phyloP scores from a whole-genome alignment of 768 basidiomycete species.

The Boletus rubropictus region DNA sequence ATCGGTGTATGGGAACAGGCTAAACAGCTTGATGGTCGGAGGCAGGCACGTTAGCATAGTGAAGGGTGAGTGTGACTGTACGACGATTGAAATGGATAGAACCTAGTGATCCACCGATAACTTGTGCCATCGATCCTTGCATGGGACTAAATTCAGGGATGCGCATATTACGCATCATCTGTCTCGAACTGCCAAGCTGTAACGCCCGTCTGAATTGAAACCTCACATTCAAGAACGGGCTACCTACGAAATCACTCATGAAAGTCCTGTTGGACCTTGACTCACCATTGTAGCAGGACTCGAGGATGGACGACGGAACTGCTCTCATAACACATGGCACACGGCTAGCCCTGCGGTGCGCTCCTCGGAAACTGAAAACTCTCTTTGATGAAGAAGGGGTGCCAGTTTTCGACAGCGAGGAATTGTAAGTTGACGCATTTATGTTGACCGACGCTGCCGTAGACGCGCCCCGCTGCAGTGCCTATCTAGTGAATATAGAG shows the following conservation, averaged over 20 bases:
- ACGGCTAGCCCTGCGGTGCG: constrained; percentile 22
- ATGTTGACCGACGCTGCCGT: not conserved
- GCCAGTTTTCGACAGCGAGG: constrained; percentile 28
- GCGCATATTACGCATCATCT: not conserved
- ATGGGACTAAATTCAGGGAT: constrained; percentile 1
- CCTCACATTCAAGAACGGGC: constrained; percentile 7
- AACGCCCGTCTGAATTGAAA: constrained; percentile 10
- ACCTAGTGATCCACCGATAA: not conserved
- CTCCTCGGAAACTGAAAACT: constrained; percentile 12
- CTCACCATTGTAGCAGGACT: not conserved
- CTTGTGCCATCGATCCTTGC: not conserved
- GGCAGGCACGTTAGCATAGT: constrained; percentile 24
- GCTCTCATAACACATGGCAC: constrained; percentile 20
- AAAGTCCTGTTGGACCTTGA: not conserved
- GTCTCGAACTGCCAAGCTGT: not conserved
- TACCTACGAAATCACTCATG: not conserved
- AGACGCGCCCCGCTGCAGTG: constrained; percentile 21
- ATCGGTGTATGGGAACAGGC: constrained; percentile 57
- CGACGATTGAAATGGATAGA: not conserved
- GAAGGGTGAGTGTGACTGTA: constrained; percentile 6
- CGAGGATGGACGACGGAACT: constrained; percentile 12
- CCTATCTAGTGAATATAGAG: constrained; percentile 38
- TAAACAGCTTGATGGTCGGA: constrained; percentile 51
- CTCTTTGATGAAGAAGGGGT: constrained; percentile 18
- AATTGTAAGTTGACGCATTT: constrained; percentile 28